Evolutionary conservation across 176 grass and related monocot species (phyloP), one percentile per base, ranked within the genome.

Genomic region (Ampelocalamus luodianensis): DNA sequence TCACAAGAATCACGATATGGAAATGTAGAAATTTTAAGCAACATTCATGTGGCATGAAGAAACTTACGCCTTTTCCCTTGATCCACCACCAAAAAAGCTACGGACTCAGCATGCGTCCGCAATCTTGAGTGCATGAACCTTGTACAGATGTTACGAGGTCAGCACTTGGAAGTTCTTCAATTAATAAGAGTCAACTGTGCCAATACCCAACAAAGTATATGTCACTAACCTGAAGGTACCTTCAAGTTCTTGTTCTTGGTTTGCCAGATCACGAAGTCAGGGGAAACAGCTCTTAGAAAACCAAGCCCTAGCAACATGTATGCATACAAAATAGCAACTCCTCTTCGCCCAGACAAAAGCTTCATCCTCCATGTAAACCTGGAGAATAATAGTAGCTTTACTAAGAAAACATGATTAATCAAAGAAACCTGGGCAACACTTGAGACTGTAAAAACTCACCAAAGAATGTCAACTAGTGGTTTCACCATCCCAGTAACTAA

Each of bases 351-450:
- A 64, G 93, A 95, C 56, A 98, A 88, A 84, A 95, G 86, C 77
- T 98, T 95, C 96, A 98, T 98, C 85, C 93, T 98, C 96, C 93
- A 98, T 79, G 96, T 98, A 90, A 98, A 98, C 96, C 96, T 98
- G 85, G 56, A 69, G 56, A 87, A 80, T 72, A 87, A 62, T 46
- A 51, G 14, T 54, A 83, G 77, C 54, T 76, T 81, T 51, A 82
- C 27, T 80, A 74, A 75, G 32, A 55, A 80, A 87, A 68, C 49
- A 45, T 68, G 55, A 60, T 27, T 68, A 75, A 60, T 15, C 63
- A 83, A 78, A 45, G 44, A 81, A 83, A 54, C n/a, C 59, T 23
- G 18, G 26, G 15, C 16, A 87, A 74, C 54, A 59, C n/a, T 51
- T 8, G 3, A 81, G 42, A 66, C 18, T 49, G 83, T 18, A 69